These are phyloP conservation scores for Anisodus tanguticus DNA, from an alignment of 257 asterid species.

Conservation along the genomic window DNA sequence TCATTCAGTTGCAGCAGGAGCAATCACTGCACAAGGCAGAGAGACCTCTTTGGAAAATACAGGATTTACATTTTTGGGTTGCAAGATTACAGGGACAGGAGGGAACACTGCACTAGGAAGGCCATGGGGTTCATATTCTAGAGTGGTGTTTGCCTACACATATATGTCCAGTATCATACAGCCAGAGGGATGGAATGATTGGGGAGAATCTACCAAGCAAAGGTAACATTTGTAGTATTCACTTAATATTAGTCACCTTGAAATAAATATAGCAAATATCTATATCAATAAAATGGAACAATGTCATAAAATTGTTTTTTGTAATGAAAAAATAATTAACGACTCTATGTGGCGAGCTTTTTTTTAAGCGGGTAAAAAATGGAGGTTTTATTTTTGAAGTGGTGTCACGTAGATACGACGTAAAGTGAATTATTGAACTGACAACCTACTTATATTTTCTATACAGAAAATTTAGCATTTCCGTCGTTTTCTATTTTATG, in stretches of 20 bases:
- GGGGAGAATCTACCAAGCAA: slow-evolving; percentile 45
- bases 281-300: neutral
- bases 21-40: slow-evolving; percentile 58
- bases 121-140: slow-evolving; percentile 60
- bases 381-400: no score
- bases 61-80: slow-evolving; percentile 48
- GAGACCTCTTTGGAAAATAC: slow-evolving; percentile 45
- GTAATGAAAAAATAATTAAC: no score
- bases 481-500: no score
- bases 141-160: slow-evolving; percentile 51
- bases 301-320: no score
- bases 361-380: no score
- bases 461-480: no score
- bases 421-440: no score
- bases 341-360: no score
- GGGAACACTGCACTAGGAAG: slow-evolving; percentile 54
- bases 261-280: neutral
- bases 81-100: slow-evolving; percentile 54
- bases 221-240: slow-evolving; percentile 31
- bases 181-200: slow-evolving; percentile 56
- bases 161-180: slow-evolving; percentile 47
- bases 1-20: slow-evolving; percentile 49
- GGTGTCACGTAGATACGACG: no score
- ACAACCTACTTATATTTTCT: no score
- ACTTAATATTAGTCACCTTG: neutral